These are phyloP conservation scores for Mucor racemosus DNA, from an alignment of 371 early-diverging fungal species.

Conservation along the genomic window DNA sequence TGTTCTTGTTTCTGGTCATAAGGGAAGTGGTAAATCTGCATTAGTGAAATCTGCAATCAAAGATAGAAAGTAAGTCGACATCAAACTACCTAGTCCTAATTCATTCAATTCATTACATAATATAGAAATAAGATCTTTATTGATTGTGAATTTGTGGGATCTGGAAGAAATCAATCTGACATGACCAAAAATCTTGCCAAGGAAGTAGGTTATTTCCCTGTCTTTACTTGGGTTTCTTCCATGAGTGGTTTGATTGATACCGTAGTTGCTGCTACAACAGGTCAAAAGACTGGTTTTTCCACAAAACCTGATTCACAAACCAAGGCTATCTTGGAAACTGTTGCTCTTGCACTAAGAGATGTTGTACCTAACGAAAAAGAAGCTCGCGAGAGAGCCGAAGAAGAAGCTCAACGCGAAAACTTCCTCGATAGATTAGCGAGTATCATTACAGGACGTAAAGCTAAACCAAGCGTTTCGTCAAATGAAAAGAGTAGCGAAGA, in stretches of 20 bases:
- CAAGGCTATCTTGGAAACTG: conserved; percentile 63
- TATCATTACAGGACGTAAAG: conserved; percentile 13
- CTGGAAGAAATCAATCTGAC: conserved; percentile 73
- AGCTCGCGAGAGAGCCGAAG: conserved; percentile 13
- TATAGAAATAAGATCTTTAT: conserved; percentile 73
- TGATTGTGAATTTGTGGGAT: conserved; percentile 78
- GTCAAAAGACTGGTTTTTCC: conserved; percentile 79
- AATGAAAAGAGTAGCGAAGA: conserved; percentile 2
- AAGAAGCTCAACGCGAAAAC: conserved; percentile 13
- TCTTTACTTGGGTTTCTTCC: conserved; percentile 79
- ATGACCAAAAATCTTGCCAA: conserved; percentile 69
- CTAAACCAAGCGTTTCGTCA: neutral
- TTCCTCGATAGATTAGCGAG: conserved; percentile 12
- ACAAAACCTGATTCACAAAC: conserved; percentile 66
- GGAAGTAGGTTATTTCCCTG: conserved; percentile 82
- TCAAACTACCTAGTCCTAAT: too few species aligned
- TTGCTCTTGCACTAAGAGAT: conserved; percentile 61
- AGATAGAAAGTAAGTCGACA: conserved; percentile 45
- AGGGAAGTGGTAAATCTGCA: conserved; percentile 65
- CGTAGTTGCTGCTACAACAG: conserved; percentile 82
- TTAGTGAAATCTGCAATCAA: conserved; percentile 59
- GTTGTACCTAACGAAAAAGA: conserved; percentile 33
- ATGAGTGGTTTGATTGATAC: conserved; percentile 78
- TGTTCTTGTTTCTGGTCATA: conserved; percentile 62
- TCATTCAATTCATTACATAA: neutral